Evolutionary conservation across 192 early-diverging fungal species (phyloP), one percentile per base, ranked within the genome.

Genomic region (Umbelopsis isabellina): DNA sequence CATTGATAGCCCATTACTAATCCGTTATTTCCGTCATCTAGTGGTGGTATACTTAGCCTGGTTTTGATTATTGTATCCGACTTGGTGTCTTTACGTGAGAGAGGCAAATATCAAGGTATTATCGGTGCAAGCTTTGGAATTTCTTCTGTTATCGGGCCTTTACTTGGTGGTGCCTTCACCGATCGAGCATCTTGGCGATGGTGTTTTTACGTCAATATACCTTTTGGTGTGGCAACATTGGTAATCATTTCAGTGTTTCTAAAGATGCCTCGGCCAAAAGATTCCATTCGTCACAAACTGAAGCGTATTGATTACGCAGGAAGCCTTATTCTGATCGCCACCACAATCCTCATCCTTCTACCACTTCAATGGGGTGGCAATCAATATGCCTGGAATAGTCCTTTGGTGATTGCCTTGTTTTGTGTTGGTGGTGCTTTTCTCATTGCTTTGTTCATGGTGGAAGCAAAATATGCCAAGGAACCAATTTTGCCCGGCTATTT

Each of bases 281-380:
- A 86, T 27, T 78, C 76, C 10, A 61, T 83, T 25, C 41, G 50
- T 6, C 75, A 82, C 7, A 92, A 93, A 67, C 22, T 92, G 13
- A 48, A 73, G n/a, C 78, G 83, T 8, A 79, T 92, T 65, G 93
- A 93, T 68, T 87, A 82, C 48, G 49, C 82, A 51, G 80, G 83
- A 27, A 7, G 86, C 3, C 5, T 71, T 67, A 23, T 91, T 7
- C 53, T 90, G 20, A 77, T 80, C 51, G 46, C 65, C 27, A 85
- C 83, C 20, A 75, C 87, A 2, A 80, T 90, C n/a, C 52, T 78
- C 20, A 61, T 95, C 44, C 77, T 94, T 35, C 69, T 92, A 45
- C 90, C 91, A 8, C 72, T 97, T 2, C 88, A 90, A 75, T 86
- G 87, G 75, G 94, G 91, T 55, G 95, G 93, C 16, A 80, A 77